Conservation (phyloP, 2,329 filamentous ascomycete genomes). For the Penicillium sp. region DNA sequence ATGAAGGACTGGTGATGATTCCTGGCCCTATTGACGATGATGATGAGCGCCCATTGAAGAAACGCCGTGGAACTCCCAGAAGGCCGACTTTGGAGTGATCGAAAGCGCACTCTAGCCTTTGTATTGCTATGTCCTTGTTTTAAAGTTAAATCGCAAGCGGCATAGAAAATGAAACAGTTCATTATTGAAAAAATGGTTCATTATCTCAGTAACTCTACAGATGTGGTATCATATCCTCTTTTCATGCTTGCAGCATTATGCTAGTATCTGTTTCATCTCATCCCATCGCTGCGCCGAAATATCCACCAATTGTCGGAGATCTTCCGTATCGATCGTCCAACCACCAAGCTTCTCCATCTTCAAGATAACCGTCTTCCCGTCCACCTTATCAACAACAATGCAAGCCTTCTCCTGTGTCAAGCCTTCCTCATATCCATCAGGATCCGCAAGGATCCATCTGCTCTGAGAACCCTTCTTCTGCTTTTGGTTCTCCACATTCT, state of each 20-base stretch:
- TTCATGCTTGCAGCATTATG: constrained; percentile 27
- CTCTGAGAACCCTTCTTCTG: constrained; percentile 35
- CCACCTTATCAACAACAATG: constrained; percentile 66
- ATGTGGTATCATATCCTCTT: constrained; percentile 30
- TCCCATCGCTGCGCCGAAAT: constrained; percentile 65
- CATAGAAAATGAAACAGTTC: neutral
- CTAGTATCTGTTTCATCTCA: constrained; percentile 52
- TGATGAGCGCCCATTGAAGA: constrained; percentile 37
- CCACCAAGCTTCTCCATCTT: constrained; percentile 84
- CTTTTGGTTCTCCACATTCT: constrained; percentile 31
- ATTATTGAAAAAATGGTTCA: neutral
- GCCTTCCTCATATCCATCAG: constrained; percentile 84
- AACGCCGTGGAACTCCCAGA: constrained; percentile 30
- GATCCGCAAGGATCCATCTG: constrained; percentile 78
- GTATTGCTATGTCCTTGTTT: neutral
- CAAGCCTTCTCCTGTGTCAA: constrained; percentile 82
- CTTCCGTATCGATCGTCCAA: constrained; percentile 62
- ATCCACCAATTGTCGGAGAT: constrained; percentile 60
- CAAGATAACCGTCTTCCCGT: constrained; percentile 56
- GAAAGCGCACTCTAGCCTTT: neutral
- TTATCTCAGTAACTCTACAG: neutral
- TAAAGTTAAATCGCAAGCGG: neutral
- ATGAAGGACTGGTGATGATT: constrained; percentile 21
- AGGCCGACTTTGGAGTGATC: neutral
- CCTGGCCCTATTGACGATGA: constrained; percentile 20